phyloP scores from a whole-genome alignment of 2,329 filamentous ascomycete genomes.

The Chrysoporthe deuterocubensis region DNA sequence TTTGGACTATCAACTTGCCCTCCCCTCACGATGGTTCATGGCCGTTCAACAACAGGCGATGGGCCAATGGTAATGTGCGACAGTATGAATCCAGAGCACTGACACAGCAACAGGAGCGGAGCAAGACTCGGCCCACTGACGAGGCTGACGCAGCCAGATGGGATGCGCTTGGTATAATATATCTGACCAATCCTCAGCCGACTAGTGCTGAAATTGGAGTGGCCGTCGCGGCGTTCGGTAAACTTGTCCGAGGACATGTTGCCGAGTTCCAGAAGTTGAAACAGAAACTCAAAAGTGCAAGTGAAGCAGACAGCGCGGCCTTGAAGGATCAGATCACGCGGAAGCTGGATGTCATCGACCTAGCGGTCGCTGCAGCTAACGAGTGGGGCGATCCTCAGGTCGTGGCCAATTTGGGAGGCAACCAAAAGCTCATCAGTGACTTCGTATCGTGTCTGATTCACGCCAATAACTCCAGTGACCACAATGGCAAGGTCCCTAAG shows the following conservation, averaged over 20 bases:
- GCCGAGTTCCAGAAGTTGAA: constrained; percentile 53
- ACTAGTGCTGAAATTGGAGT: constrained; percentile 46
- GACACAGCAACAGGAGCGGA: constrained; percentile 40
- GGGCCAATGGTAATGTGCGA: not conserved
- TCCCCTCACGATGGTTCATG: not conserved
- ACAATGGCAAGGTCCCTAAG: constrained; percentile 57
- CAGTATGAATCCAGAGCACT: not conserved
- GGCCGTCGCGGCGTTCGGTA: constrained; percentile 56
- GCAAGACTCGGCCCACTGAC: constrained; percentile 49
- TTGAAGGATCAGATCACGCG: constrained; percentile 47
- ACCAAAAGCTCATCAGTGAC: constrained; percentile 60
- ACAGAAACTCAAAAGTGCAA: constrained; percentile 47
- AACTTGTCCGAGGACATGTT: constrained; percentile 53
- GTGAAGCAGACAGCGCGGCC: constrained; percentile 44
- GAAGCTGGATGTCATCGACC: constrained; percentile 54
- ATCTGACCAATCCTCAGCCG: constrained; percentile 47
- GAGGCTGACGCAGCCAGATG: constrained; percentile 53
- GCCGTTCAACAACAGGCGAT: not conserved
- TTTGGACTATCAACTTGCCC: not conserved
- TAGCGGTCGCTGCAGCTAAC: constrained; percentile 57
- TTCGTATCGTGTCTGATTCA: constrained; percentile 59
- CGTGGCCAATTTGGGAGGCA: constrained; percentile 60
- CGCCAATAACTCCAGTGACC: constrained; percentile 57
- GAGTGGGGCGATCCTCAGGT: constrained; percentile 59
- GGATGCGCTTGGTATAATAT: constrained; percentile 58